phyloP scores from a whole-genome alignment of 805 yeast species.

The Grigorovia humatica region DNA sequence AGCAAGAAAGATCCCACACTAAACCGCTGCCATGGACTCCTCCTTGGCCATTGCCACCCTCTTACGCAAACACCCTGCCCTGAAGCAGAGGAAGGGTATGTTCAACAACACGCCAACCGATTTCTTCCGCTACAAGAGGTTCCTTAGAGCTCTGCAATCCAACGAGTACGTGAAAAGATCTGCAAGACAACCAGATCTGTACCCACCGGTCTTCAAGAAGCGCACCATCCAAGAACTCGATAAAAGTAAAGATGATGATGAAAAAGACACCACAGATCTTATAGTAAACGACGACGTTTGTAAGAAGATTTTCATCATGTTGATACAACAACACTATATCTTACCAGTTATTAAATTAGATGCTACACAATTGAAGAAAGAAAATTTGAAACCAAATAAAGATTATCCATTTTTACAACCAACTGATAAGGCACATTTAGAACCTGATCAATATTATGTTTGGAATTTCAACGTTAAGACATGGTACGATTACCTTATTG shows the following conservation, averaged over 20 bases:
- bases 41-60: slow-evolving; percentile 63
- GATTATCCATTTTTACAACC: slow-evolving; percentile 51
- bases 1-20: not conserved
- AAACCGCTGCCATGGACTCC: slow-evolving; percentile 28
- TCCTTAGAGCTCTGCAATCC: slow-evolving; percentile 63
- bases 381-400: slow-evolving; percentile 53
- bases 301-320: slow-evolving; percentile 46
- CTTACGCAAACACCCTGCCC: slow-evolving; percentile 50
- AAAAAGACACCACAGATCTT: not conserved
- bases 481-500: slow-evolving; percentile 33
- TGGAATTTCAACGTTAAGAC: slow-evolving; percentile 74
- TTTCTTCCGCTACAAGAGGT: slow-evolving; percentile 81
- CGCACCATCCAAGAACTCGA: not conserved
- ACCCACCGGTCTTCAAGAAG: slow-evolving; percentile 35
- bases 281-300: slow-evolving; percentile 31
- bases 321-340: slow-evolving; percentile 66
- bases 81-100: slow-evolving; percentile 79
- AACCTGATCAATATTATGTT: slow-evolving; percentile 61
- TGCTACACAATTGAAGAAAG: slow-evolving; percentile 52
- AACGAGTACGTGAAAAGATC: slow-evolving; percentile 54
- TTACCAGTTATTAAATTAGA: slow-evolving; percentile 69
- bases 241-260: not conserved
- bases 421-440: slow-evolving; percentile 46
- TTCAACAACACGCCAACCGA: slow-evolving; percentile 61
- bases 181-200: slow-evolving; percentile 34